Base-by-base conservation (phyloP, 2,329 filamentous ascomycete genomes). In the Achaetomium macrosporum region DNA sequence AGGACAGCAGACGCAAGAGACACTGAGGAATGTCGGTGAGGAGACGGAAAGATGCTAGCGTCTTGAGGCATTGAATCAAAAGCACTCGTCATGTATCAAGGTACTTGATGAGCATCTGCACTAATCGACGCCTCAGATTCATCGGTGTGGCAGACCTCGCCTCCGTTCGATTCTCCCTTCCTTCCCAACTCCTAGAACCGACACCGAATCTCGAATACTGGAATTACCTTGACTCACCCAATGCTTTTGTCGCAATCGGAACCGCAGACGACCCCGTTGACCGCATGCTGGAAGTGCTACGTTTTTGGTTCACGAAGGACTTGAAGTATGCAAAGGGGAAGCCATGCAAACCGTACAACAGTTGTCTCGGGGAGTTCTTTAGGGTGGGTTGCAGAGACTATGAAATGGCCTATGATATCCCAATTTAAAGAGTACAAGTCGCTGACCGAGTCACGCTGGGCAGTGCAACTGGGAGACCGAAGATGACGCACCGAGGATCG, bases 241-340 rank as follows among this genome's bases (percentile, higher is more conserved):
- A 95, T 70, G 89, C 91, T 44, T 96, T 99, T 59, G 73, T 83
- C 59, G 81, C 80, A 42, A 86, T 86, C 64, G 93, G 92, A 63
- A 92, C 92, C 63, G 93, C 92, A 16, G 88, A 97, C 63, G 90
- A 97, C 63, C 82, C 87, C 11, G 76, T 97, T 51, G 92, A 93
- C 63, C 90, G 93, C 62, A 96, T 96, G 88, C 81, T 99, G 47
- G 91, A 92, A 65, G 90, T 95, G 30, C 73, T 97, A 63, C 85
- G 91, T 55, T 99, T 97, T 72, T 99, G 93, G 93, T 95, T 97
- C 65, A 97, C 93, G 58, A 99, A 99, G 71, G 93, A 99, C 70
- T 70, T 99, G 70, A 99, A 99, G 81, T 99, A 97, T 66, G 89
- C 95, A 68, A 97, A 97, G 75, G 92, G 92, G 55, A 95, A 91